These are phyloP conservation scores for Diaporthe aspalathi DNA, from an alignment of 2,329 filamentous ascomycete species.

Conservation along the genomic window DNA sequence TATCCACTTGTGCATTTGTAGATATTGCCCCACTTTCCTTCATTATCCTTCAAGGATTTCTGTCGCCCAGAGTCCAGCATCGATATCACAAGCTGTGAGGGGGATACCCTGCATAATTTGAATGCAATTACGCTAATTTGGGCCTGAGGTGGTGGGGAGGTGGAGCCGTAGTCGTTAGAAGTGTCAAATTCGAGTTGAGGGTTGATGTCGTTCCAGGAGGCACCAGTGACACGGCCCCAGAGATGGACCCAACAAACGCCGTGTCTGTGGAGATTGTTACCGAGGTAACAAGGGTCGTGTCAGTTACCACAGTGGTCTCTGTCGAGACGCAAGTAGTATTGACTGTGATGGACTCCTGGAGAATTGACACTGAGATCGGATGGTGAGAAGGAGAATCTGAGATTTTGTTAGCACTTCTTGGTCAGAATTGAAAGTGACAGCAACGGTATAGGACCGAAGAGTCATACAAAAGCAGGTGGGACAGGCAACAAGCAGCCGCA, in stretches of 20 bases:
- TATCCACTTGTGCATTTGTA: background rate
- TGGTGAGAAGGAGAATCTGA: background rate
- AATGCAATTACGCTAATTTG: background rate
- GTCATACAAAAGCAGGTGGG: background rate
- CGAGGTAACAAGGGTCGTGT: constrained; percentile 19
- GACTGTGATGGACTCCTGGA: constrained; percentile 6
- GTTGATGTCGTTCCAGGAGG: background rate
- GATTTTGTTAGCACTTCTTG: background rate
- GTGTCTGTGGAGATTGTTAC: constrained; percentile 26
- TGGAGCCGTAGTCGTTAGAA: background rate
- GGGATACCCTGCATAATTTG: too few species aligned
- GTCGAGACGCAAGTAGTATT: constrained; percentile 25
- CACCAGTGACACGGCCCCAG: constrained; percentile 13
- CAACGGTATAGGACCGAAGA: background rate
- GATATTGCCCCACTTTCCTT: background rate
- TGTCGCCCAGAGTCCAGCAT: too few species aligned
- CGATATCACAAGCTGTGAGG: background rate
- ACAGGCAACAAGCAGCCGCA: background rate
- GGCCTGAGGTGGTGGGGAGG: background rate
- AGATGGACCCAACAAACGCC: background rate
- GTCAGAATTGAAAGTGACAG: background rate
- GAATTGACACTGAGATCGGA: background rate
- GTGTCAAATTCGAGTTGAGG: background rate
- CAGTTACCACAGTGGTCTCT: constrained; percentile 8
- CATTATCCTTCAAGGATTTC: background rate